Base-by-base conservation (phyloP, 257 asterid species). In the Nicotiana undulata region DNA sequence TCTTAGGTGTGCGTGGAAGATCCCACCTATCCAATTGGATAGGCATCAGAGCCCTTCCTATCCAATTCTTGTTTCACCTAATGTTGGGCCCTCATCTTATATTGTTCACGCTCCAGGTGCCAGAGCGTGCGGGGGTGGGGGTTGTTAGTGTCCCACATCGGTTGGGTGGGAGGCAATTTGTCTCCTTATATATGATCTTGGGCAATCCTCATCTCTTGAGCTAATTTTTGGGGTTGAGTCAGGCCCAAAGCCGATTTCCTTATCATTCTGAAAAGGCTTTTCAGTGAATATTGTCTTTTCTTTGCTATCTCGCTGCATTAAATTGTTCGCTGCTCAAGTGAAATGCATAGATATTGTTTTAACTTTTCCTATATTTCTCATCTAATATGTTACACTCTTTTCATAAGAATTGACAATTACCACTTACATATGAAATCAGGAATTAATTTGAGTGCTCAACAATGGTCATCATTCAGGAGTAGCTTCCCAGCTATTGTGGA, bases 381-480 rank as follows among this genome's bases (percentile, higher is more conserved):
- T 66, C 32, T 52, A 18, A 63, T 22, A 17, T 76, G 44, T 78
- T 56, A 6, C 59, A 60, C 75, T 52, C 37, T n/a, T 66, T 31
- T 28, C 22, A 29, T 53, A 58, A 46, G 34, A 26, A 29, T 29
- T 77, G 51, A 24, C 22, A 8, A 65, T 34, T 49, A 22, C 32
- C 52, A 40, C 40, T 26, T 7, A 32, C 28, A 40, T 12, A 1
- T 12, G 31, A 58, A 72, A 12, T 75, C 88, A 49, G 96, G 97
- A 64, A 49, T 89, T 79, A 88, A 87, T 85, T 84, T 93, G 87
- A 79, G 91, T 16, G 77, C 86, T 81, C 32, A 77, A 26, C 92
- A 93, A 61, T 93, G 97, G 97, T 82, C 91, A 61, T 55, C 87
- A 75, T 84, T 93, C 76, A 87, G 85, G 88, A 83, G 56, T 77